Conservation (phyloP, 106 monocot species). For the Dendrobium officinale region DNA sequence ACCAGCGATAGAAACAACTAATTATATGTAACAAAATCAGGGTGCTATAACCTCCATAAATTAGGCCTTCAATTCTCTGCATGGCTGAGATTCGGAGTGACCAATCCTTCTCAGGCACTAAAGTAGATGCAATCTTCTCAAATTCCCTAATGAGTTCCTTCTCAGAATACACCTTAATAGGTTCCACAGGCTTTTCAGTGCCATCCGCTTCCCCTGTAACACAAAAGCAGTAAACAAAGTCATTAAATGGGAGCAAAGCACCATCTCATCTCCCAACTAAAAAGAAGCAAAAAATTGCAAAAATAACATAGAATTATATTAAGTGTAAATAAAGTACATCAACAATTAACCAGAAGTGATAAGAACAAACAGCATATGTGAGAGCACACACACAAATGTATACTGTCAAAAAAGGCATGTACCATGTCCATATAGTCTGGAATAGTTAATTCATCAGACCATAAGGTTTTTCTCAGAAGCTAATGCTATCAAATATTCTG, state of each 20-base stretch:
- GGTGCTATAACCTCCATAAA: neutral
- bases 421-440: neutral
- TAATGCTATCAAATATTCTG: no score
- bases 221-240: neutral
- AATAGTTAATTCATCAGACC: neutral
- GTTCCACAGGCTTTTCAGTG: constrained; percentile 81
- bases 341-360: neutral
- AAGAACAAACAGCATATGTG: neutral
- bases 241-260: neutral
- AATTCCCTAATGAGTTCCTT: constrained; percentile 85
- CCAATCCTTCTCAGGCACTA: constrained; percentile 99
- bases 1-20: neutral
- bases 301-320: neutral
- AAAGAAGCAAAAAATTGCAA: neutral
- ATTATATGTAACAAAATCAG: neutral
- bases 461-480: neutral
- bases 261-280: neutral
- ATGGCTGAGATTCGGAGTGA: constrained; percentile 86
- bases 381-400: neutral
- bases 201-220: constrained; percentile 68
- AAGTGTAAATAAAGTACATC: neutral
- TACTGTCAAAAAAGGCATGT: no score
- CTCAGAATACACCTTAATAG: constrained; percentile 93
- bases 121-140: constrained; percentile 83
- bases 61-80: constrained; percentile 95